Base-by-base conservation (phyloP, 495 filamentous ascomycete species). In the Talaromyces trachyspermus region DNA sequence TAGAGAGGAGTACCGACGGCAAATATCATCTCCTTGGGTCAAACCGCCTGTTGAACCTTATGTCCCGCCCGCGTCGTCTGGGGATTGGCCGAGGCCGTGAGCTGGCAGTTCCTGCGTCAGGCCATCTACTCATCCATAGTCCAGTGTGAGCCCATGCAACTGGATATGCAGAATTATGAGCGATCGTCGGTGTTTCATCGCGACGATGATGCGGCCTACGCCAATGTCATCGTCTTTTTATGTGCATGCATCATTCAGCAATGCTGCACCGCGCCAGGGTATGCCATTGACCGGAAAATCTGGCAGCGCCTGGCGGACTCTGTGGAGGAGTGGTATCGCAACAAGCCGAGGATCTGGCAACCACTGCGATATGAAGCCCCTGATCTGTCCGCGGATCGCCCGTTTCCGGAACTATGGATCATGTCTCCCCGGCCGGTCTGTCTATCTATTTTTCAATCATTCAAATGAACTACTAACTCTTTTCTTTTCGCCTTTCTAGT, bases 391-490 rank as follows among this genome's bases (percentile, higher is more conserved):
- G 49, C 50, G 5, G 40, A 57, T 25, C 52, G 57, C n/a, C 65
- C 65, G 0, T 69, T 66, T 47, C 65, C 65, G 32, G 63, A 69
- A 47, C 36, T 65, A 38, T 69, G 65, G 65, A 65, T 66, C 49
- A 65, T 66, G 53, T 66, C 63, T 17, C 60, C 60, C 0, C 59
- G n/a, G n/a, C n/a, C 63, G 20, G 65, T 63, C 17, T 61, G 65
- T 65, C 46, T 18, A 57, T 56, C 8, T 27, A 7, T 6, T 24
- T 2, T 22, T 23, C 4, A 15, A 32, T 1, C 1, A 42, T 25
- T 9, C 12, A 26, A 29, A 29, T 26, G 12, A 0, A 12, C 4
- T 26, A 37, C 33, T 37, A 37, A 37, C 33, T 37, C 33, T 25
- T 8, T n/a, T 4, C n/a, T n/a, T n/a, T n/a, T n/a, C n/a, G n/a